phyloP scores from a whole-genome alignment of 495 filamentous ascomycete species.

The Penicillium arizonense region DNA sequence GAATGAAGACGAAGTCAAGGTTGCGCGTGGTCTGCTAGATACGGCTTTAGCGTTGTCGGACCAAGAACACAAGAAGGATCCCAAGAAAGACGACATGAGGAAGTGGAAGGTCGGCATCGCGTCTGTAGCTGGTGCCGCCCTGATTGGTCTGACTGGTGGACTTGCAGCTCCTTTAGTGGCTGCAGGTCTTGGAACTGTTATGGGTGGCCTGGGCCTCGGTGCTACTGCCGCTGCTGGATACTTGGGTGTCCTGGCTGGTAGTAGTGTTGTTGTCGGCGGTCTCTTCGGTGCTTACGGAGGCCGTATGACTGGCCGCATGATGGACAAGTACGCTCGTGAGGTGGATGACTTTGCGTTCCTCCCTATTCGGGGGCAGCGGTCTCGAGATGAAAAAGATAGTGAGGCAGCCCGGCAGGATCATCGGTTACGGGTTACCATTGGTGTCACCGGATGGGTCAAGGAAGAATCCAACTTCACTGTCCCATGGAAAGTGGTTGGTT shows the following conservation, averaged over 20 bases:
- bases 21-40: slow-evolving; percentile 71
- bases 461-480: slow-evolving; percentile 64
- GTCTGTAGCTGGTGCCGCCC: slow-evolving; percentile 69
- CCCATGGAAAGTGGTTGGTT: slow-evolving; percentile 74
- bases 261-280: slow-evolving; percentile 71
- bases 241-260: slow-evolving; percentile 75
- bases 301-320: slow-evolving; percentile 78
- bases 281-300: slow-evolving; percentile 90
- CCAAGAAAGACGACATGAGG: slow-evolving; percentile 61
- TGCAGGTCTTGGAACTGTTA: slow-evolving; percentile 76
- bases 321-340: slow-evolving; percentile 83
- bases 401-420: slow-evolving; percentile 52
- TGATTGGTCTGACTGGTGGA: slow-evolving; percentile 80
- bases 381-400: slow-evolving; percentile 40
- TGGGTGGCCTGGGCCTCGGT: slow-evolving; percentile 78
- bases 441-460: slow-evolving; percentile 79
- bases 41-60: slow-evolving; percentile 70
- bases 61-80: slow-evolving; percentile 63
- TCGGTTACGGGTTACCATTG: slow-evolving; percentile 77
- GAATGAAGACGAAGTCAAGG: slow-evolving; percentile 67
- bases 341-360: slow-evolving; percentile 89
- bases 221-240: slow-evolving; percentile 76
- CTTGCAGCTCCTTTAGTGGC: slow-evolving; percentile 80
- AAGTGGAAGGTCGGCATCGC: slow-evolving; percentile 85
- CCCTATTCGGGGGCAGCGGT: slow-evolving; percentile 56